These are phyloP conservation scores for Cyphellophora attinorum DNA, from an alignment of 2,329 filamentous ascomycete species.

Conservation along the genomic window DNA sequence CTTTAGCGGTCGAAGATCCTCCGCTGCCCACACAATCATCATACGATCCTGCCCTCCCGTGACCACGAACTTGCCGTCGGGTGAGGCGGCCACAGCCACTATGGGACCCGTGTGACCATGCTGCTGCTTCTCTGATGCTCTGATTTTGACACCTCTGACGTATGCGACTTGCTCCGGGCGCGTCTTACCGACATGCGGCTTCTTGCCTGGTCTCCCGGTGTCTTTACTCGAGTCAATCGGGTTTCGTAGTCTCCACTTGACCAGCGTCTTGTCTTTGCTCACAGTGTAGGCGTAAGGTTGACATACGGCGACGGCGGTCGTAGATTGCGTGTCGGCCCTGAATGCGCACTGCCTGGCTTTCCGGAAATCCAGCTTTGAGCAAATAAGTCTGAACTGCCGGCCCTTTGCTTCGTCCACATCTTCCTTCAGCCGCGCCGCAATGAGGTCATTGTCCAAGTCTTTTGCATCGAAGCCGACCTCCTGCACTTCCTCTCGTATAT, in stretches of 20 bases:
- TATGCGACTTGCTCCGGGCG: slow-evolving; percentile 41
- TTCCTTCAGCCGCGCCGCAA: slow-evolving; percentile 81
- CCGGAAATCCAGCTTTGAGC: slow-evolving; percentile 60
- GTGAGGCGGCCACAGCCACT: slow-evolving; percentile 72
- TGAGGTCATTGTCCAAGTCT: slow-evolving; percentile 84
- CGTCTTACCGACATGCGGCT: slow-evolving; percentile 27
- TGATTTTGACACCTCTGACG: slow-evolving; percentile 31
- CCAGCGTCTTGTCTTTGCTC: slow-evolving; percentile 71
- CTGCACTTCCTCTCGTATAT: slow-evolving; percentile 73
- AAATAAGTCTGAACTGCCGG: slow-evolving; percentile 73
- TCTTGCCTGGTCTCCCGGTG: background rate
- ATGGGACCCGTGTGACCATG: slow-evolving; percentile 74
- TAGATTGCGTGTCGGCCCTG: slow-evolving; percentile 64
- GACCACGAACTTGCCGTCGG: slow-evolving; percentile 81
- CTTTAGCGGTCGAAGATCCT: slow-evolving; percentile 65
- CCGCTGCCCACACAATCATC: slow-evolving; percentile 80
- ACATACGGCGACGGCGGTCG: slow-evolving; percentile 71
- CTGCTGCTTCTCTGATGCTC: slow-evolving; percentile 32
- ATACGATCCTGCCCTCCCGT: slow-evolving; percentile 80
- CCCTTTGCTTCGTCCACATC: slow-evolving; percentile 90
- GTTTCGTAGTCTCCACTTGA: slow-evolving; percentile 76
- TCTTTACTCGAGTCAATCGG: slow-evolving; percentile 15
- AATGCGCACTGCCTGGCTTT: slow-evolving; percentile 62
- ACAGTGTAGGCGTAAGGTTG: slow-evolving; percentile 79
- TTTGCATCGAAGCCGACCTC: slow-evolving; percentile 85